Evolutionary conservation across 2,329 filamentous ascomycete species (phyloP), one percentile per base, ranked within the genome.

Genomic region (Pyrenophora teres): DNA sequence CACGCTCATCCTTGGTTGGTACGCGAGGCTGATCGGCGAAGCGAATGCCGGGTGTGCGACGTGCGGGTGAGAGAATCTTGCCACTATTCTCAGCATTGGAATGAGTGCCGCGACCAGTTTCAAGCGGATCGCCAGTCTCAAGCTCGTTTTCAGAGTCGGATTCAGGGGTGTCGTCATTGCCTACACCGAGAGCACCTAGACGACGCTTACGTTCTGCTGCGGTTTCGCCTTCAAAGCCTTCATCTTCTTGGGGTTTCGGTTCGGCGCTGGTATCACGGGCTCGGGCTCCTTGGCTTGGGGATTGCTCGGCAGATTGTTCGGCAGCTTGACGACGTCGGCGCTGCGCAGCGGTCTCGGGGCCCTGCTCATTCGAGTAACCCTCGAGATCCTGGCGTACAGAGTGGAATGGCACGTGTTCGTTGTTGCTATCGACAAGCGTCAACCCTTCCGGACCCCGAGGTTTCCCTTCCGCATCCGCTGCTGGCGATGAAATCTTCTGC

Each of bases 201-300:
- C 90, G 83, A 46, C 90, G 80, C 35, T 88, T 81, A 50, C 87
- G 80, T 72, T 93, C 90, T 0, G 89, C 89, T 0, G 88, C 86
- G 0, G 88, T 92, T 74, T 92, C 89, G 30, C 76, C 79, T 30
- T 77, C 78, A 12, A 67, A 60, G 3, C 52, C 55, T 13, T 37
- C 35, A 3, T 46, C 51, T 1, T 38, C 35, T 30, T 81, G 38
- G 40, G 64, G 18, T 21, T 19, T 18, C 30, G 41, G 39, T 10
- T 27, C 21, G 52, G 51, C 19, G 52, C 49, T 15, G 57, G 54
- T 30, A 30, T 12, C 58, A 51, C 13, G 61, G 56, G 27, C 27
- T 9, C 27, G 27, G 27, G 21, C 60, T 53, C 33, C 60, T 43
- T 46, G 50, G 45, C 19, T 60, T 13, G 51, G 56, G 27, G 57